A percentile compares a stretch with the other conserved stretches of the same genome.
Evolutionary conservation across 1,284 basidiomycete genomes (phyloP).

Genomic region (Pterulicium gracile): DNA sequence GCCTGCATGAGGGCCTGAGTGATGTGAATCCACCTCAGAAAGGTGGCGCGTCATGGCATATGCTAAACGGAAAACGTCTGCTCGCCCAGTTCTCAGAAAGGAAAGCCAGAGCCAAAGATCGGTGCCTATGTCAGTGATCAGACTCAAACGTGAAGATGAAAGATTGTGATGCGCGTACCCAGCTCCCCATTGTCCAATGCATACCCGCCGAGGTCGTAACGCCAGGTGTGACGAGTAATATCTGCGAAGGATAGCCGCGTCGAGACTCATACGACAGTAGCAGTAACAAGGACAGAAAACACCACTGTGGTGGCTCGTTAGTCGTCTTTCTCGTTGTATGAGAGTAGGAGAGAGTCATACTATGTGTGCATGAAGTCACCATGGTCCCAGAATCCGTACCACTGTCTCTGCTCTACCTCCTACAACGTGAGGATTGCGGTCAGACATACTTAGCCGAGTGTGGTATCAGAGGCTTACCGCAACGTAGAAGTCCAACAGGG

Average conservation of each 20-base stretch:
- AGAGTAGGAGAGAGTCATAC: not conserved
- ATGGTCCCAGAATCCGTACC: constrained; percentile 33
- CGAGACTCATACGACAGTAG: too few species aligned
- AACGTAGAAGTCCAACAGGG: constrained; percentile 30
- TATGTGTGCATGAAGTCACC: constrained; percentile 33
- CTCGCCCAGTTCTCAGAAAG: constrained; percentile 29
- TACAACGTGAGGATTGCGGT: constrained; percentile 7
- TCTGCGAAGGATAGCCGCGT: constrained; percentile 9
- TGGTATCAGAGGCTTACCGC: constrained; percentile 13
- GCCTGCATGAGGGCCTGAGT: constrained; percentile 28
- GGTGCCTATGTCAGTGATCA: constrained; percentile 16
- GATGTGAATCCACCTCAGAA: constrained; percentile 30
- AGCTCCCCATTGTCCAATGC: constrained; percentile 30
- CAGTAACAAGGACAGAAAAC: too few species aligned
- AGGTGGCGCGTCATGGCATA: constrained; percentile 29
- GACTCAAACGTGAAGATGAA: not conserved
- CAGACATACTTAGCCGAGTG: not conserved
- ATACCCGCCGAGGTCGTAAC: constrained; percentile 32
- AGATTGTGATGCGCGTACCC: constrained; percentile 10
- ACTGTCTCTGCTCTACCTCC: constrained; percentile 28
- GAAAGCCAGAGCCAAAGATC: constrained; percentile 35
- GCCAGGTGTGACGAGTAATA: constrained; percentile 31
- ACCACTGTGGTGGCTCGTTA: too few species aligned
- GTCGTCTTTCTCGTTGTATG: too few species aligned
- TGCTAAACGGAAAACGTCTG: constrained; percentile 28